A percentile compares a stretch with the other conserved stretches of the same genome.
phyloP scores from a whole-genome alignment of 2,329 filamentous ascomycete species.

The Pseudogymnoascus sp. region DNA sequence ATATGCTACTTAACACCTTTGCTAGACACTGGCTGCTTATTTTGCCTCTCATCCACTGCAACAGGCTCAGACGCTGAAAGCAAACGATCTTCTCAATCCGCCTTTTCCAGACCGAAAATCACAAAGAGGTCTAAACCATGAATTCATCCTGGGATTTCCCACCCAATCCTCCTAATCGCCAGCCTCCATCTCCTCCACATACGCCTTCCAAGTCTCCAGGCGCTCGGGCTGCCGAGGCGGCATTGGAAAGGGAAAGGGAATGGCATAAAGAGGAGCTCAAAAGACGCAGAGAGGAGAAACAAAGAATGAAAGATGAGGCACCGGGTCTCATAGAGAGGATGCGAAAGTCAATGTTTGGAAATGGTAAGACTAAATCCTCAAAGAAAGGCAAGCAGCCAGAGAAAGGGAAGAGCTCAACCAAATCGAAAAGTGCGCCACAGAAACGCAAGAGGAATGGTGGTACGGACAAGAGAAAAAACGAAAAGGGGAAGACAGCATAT shows the following conservation, averaged over 20 bases:
- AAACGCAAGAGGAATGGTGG: not conserved
- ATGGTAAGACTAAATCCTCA: not conserved
- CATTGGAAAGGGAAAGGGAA: not conserved
- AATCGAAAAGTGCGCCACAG: not conserved
- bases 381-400: not conserved
- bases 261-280: not conserved
- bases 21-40: not conserved
- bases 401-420: not conserved
- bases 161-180: not conserved
- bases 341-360: not conserved
- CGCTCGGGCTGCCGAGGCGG: not conserved
- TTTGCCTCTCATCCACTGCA: not conserved
- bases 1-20: not conserved
- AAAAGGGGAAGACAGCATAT: not conserved
- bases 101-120: not conserved
- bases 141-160: not conserved
- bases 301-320: not conserved
- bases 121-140: not conserved
- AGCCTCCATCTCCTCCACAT: not conserved
- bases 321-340: not conserved
- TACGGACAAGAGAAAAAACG: not conserved
- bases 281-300: not conserved
- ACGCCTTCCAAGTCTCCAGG: not conserved
- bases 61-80: not conserved
- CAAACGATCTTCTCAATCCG: not conserved